phyloP scores from a whole-genome alignment of 2,329 filamentous ascomycete genomes.

The Aciculosporium take region DNA sequence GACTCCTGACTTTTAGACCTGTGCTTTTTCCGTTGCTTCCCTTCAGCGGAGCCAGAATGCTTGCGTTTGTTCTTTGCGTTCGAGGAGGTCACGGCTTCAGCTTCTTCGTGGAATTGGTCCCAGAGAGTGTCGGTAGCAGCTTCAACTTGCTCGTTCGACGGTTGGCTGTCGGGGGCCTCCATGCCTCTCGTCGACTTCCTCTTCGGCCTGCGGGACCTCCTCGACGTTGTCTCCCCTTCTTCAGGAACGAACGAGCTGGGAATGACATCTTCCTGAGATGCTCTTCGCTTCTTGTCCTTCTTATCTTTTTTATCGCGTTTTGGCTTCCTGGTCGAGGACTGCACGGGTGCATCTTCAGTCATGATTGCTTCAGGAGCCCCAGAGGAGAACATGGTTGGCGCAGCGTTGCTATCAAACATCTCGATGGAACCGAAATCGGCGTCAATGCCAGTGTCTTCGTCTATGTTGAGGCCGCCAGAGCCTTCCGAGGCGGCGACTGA shows the following conservation, averaged over 20 bases:
- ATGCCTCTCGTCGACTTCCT: conserved; percentile 7
- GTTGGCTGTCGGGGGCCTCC: conserved; percentile 6
- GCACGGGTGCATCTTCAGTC: conserved; percentile 11
- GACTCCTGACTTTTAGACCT: conserved; percentile 13
- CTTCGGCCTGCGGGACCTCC: conserved; percentile 16
- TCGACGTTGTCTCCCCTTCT: conserved; percentile 7
- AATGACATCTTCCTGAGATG: conserved; percentile 5
- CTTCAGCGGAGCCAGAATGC: conserved; percentile 15
- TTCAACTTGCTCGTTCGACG: neutral
- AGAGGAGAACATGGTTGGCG: conserved; percentile 17
- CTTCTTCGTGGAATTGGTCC: conserved; percentile 7
- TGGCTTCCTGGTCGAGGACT: conserved; percentile 12
- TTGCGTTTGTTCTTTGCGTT: conserved; percentile 22
- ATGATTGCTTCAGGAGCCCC: conserved; percentile 20
- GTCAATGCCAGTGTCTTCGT: conserved; percentile 12
- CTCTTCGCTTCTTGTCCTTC: conserved; percentile 12
- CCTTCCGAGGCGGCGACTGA: conserved; percentile 13
- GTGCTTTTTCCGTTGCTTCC: conserved; percentile 21
- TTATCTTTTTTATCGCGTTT: conserved; percentile 20
- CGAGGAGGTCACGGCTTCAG: conserved; percentile 7
- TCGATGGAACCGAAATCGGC: conserved; percentile 22
- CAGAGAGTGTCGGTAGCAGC: conserved; percentile 2
- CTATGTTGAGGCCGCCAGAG: conserved; percentile 12
- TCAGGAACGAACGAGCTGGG: conserved; percentile 7
- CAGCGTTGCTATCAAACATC: conserved; percentile 24